Percentiles rank a stretch among this genome's conserved stretches.
phyloP scores from a whole-genome alignment of 768 basidiomycete species.

The Sporobolomyces phaffii region DNA sequence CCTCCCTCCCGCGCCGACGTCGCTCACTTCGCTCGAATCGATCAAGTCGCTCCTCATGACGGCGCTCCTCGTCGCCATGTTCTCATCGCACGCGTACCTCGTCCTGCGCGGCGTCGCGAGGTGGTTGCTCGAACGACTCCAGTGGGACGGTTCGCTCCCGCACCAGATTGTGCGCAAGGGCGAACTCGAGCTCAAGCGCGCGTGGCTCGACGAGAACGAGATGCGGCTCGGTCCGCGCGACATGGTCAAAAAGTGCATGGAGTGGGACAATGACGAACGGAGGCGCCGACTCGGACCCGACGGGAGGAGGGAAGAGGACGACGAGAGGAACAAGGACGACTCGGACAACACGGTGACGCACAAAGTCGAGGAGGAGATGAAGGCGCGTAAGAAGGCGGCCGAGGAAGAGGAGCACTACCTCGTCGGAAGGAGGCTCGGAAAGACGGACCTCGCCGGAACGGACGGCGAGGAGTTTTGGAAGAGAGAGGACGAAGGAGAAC shows the following conservation, averaged over 20 bases:
- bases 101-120: conserved; percentile 59
- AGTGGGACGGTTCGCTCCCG: conserved; percentile 71
- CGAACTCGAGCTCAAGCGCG: conserved; percentile 52
- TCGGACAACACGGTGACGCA: conserved; percentile 2
- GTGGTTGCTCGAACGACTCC: conserved; percentile 64
- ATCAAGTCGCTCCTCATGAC: conserved; percentile 51
- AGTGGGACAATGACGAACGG: conserved; percentile 4
- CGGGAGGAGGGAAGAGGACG: conserved; percentile 4
- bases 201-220: conserved; percentile 35
- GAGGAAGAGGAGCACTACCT: conserved; percentile 7
- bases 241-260: conserved; percentile 13
- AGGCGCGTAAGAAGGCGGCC: not conserved
- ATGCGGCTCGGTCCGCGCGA: conserved; percentile 13
- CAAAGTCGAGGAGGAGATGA: not conserved
- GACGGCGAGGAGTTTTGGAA: conserved; percentile 18
- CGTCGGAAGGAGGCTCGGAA: not conserved
- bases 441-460: not conserved
- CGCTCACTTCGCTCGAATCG: conserved; percentile 23
- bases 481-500: conserved; percentile 9
- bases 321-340: not conserved
- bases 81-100: conserved; percentile 80
- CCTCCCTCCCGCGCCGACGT: conserved; percentile 20
- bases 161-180: conserved; percentile 56
- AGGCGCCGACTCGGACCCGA: conserved; percentile 9
- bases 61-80: conserved; percentile 66